phyloP scores from a whole-genome alignment of 306 rosid species.

The Begonia peltatifolia region DNA sequence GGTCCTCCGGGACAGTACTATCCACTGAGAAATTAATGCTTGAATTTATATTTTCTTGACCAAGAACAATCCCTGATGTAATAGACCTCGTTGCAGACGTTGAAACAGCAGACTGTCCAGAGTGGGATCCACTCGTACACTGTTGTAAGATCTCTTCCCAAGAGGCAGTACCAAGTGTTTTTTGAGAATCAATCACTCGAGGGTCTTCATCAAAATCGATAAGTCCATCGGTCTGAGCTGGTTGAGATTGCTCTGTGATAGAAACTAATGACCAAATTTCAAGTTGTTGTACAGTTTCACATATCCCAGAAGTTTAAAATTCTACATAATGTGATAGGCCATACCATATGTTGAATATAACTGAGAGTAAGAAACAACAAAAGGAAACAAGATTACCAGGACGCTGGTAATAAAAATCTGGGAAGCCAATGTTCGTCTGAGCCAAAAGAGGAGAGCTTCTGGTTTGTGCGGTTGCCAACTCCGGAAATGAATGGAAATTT shows the following conservation, averaged over 20 bases:
- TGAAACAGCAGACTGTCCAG: conserved; percentile 39
- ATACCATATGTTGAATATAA: no score
- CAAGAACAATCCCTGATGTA: conserved; percentile 25
- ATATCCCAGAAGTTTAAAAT: not conserved
- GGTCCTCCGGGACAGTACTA: conserved; percentile 22
- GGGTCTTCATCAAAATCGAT: conserved; percentile 20
- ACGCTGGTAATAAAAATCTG: conserved; percentile 20
- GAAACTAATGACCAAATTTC: conserved; percentile 37
- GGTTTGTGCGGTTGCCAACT: conserved; percentile 10
- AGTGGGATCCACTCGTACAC: conserved; percentile 19
- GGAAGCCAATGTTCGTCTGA: conserved; percentile 19
- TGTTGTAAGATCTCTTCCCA: conserved; percentile 58
- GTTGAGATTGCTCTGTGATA: conserved; percentile 32
- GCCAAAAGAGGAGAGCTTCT: conserved; percentile 23
- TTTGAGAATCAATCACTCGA: conserved; percentile 23
- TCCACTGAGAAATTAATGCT: conserved; percentile 18
- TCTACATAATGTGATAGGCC: conserved; percentile 5
- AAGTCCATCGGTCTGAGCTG: conserved; percentile 25
- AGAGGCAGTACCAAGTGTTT: conserved; percentile 32
- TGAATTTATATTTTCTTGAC: conserved; percentile 23
- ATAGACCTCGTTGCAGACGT: conserved; percentile 27
- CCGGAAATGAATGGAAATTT: conserved; percentile 18
- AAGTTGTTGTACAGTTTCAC: conserved; percentile 11
- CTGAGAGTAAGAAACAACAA: conserved; percentile 1
- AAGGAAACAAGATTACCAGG: conserved; percentile 19